Conservation (phyloP, 2,329 filamentous ascomycete genomes). For the Proliferodiscus dingleyae region DNA sequence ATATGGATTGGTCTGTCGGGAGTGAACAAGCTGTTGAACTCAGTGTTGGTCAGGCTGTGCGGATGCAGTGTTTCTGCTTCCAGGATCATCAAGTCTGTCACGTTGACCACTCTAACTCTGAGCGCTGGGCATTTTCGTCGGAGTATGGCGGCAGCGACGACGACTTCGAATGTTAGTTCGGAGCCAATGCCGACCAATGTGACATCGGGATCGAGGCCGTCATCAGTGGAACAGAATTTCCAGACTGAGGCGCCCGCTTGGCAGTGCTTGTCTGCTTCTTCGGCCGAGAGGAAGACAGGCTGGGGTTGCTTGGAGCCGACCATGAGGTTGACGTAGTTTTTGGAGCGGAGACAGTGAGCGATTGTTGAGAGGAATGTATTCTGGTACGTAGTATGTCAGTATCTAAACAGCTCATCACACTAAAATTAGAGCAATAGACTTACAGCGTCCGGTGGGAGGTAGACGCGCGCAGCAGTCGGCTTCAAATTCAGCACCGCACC, state of each 20-base stretch:
- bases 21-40: slow-evolving; percentile 55
- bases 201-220: slow-evolving; percentile 54
- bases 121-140: slow-evolving; percentile 45
- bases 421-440: slow-evolving; percentile 4
- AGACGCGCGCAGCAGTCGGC: slow-evolving; percentile 54
- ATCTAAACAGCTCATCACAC: neutral
- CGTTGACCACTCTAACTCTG: slow-evolving; percentile 57
- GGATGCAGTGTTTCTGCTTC: slow-evolving; percentile 51
- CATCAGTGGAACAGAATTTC: slow-evolving; percentile 56
- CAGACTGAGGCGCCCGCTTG: slow-evolving; percentile 54
- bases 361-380: slow-evolving; percentile 64
- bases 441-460: slow-evolving; percentile 58
- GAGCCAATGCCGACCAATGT: slow-evolving; percentile 61
- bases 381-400: slow-evolving; percentile 9
- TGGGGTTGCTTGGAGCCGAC: slow-evolving; percentile 64
- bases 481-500: slow-evolving; percentile 62
- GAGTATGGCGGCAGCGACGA: slow-evolving; percentile 55
- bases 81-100: slow-evolving; percentile 62
- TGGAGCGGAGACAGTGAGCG: slow-evolving; percentile 55
- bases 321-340: slow-evolving; percentile 63
- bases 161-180: slow-evolving; percentile 61
- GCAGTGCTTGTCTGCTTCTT: slow-evolving; percentile 59
- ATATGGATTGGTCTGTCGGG: slow-evolving; percentile 51
- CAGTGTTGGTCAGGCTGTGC: slow-evolving; percentile 47
- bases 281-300: slow-evolving; percentile 51